phyloP scores from a whole-genome alignment of 306 rosid species.

The Quercus robur region DNA sequence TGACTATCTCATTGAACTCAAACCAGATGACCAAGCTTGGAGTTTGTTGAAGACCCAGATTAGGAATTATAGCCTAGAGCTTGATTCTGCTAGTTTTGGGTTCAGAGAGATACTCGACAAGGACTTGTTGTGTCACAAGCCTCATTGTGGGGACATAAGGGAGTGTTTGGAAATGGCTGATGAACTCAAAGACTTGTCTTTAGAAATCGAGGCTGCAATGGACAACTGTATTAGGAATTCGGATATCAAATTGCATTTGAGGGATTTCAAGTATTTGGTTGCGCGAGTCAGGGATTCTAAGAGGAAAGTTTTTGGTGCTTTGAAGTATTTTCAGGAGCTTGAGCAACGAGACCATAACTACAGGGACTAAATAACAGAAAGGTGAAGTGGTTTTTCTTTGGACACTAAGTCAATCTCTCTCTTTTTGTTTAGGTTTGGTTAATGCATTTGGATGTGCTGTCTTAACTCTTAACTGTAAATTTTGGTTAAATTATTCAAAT shows the following conservation, averaged over 20 bases:
- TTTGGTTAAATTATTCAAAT: neutral
- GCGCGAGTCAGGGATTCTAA: neutral
- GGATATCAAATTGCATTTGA: neutral
- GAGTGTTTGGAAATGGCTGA: constrained; percentile 8
- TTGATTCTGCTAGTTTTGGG: neutral
- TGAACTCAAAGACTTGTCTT: neutral
- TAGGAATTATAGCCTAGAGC: neutral
- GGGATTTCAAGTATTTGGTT: neutral
- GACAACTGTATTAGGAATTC: neutral
- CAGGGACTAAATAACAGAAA: neutral
- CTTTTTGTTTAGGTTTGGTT: neutral
- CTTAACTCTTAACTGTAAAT: neutral
- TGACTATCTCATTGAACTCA: neutral
- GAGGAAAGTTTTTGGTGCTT: neutral
- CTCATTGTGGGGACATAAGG: neutral
- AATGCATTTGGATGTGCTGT: neutral
- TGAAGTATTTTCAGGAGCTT: constrained; percentile 15
- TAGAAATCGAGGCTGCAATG: neutral
- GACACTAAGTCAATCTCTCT: neutral
- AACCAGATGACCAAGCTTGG: constrained; percentile 6
- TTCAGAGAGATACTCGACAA: neutral
- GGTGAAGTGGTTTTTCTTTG: neutral
- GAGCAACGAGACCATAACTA: neutral
- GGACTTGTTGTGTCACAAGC: neutral
- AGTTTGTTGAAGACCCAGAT: neutral